These are phyloP conservation scores for Aspergillus spinulosporus DNA, from an alignment of 2,329 filamentous ascomycete species.

Conservation along the genomic window DNA sequence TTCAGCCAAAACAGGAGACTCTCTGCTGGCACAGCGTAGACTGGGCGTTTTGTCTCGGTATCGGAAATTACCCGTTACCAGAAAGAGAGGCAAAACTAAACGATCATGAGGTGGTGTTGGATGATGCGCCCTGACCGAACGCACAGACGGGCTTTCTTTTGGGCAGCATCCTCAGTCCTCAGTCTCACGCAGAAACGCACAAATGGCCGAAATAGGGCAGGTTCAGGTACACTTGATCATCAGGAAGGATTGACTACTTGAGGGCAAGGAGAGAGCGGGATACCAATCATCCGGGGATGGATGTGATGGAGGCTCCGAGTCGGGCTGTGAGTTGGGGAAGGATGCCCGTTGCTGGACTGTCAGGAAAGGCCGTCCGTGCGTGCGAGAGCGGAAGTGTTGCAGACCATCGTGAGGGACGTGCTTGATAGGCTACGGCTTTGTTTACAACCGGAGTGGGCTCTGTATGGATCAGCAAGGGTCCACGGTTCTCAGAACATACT, in stretches of 20 bases:
- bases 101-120: constrained; percentile 24
- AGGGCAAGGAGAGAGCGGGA: constrained; percentile 4
- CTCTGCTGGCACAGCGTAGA: constrained; percentile 11
- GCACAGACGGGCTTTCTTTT: constrained; percentile 22
- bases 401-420: not conserved
- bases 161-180: constrained; percentile 15
- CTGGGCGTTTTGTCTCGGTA: constrained; percentile 19
- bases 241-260: constrained; percentile 1
- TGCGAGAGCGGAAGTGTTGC: not conserved
- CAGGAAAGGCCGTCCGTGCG: constrained; percentile 1
- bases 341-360: constrained; percentile 3
- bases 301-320: constrained; percentile 16
- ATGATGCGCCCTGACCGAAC: constrained; percentile 19
- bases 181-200: constrained; percentile 1
- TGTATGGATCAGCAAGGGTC: constrained; percentile 3
- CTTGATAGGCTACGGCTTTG: constrained; percentile 10
- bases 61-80: constrained; percentile 9
- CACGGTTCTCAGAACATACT: not conserved
- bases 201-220: constrained; percentile 11
- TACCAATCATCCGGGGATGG: constrained; percentile 19
- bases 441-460: not conserved
- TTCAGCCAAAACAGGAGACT: constrained; percentile 3
- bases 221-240: constrained; percentile 18
- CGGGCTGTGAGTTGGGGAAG: not conserved
- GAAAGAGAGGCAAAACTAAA: constrained; percentile 9